phyloP scores from a whole-genome alignment of 768 basidiomycete species.

The Nidularia pulvinata region DNA sequence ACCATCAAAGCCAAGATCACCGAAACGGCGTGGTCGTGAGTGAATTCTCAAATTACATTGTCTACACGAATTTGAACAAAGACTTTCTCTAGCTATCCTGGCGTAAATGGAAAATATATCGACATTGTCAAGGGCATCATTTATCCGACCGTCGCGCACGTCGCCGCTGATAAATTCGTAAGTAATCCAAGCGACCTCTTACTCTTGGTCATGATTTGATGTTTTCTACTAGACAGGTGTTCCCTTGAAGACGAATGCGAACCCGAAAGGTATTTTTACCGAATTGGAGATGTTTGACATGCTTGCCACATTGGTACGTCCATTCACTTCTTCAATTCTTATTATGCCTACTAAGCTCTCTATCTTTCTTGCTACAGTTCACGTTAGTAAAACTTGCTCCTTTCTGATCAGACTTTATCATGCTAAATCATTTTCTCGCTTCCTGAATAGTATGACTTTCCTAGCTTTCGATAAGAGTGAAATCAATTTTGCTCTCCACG shows the following conservation, averaged over 20 bases:
- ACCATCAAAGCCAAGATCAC: neutral
- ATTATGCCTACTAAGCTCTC: neutral
- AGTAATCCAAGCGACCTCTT: too few relatives aligned
- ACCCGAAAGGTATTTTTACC: neutral
- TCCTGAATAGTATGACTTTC: neutral
- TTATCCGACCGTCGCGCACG: neutral
- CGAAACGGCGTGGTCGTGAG: neutral
- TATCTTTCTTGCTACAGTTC: neutral
- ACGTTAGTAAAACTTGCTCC: neutral
- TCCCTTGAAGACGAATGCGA: neutral
- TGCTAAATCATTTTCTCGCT: neutral
- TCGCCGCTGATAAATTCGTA: neutral
- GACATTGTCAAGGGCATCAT: neutral
- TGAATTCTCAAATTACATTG: neutral
- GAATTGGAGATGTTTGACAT: neutral
- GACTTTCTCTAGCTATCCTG: neutral
- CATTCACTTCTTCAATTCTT: neutral
- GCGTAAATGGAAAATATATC: neutral
- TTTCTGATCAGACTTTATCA: neutral
- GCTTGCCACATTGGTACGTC: neutral
- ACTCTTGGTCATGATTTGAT: too few relatives aligned
- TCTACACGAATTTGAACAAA: neutral
- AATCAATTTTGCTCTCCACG: neutral
- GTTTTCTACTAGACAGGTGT: neutral
- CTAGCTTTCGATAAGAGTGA: neutral